These are phyloP conservation scores for Kwoniella sp. DNA, from an alignment of 768 basidiomycete genomes.

Conservation along the genomic window DNA sequence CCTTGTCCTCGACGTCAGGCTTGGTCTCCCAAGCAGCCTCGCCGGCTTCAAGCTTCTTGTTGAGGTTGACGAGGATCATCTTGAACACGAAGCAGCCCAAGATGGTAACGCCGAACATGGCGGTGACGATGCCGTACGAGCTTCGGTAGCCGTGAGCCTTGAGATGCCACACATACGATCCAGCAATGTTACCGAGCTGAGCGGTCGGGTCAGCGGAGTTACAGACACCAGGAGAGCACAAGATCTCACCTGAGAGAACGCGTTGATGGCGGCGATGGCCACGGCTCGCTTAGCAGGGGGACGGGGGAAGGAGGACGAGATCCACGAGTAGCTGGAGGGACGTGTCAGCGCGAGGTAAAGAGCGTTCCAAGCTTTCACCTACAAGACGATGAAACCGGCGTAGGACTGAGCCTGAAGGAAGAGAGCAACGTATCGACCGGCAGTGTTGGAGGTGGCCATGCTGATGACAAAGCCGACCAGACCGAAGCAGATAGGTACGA, in stretches of 20 bases:
- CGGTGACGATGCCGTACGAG: conserved; percentile 70
- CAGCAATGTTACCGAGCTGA: conserved; percentile 78
- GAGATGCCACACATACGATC: conserved; percentile 60
- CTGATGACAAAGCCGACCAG: conserved; percentile 55
- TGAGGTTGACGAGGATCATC: conserved; percentile 43
- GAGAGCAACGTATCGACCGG: conserved; percentile 44
- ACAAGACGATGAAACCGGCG: conserved; percentile 43
- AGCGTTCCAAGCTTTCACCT: neutral
- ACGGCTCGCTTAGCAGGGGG: conserved; percentile 83
- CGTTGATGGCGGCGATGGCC: conserved; percentile 76
- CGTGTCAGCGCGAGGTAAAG: neutral
- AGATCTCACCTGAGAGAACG: no score
- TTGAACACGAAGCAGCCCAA: conserved; percentile 54
- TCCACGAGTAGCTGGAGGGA: conserved; percentile 58
- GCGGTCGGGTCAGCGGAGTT: no score
- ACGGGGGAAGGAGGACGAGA: conserved; percentile 63
- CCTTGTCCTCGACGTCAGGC: conserved; percentile 22
- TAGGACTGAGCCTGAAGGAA: conserved; percentile 60
- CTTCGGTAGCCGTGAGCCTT: conserved; percentile 34
- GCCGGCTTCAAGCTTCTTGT: conserved; percentile 47
- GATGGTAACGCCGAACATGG: conserved; percentile 56
- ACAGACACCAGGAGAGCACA: no score
- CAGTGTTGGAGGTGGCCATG: conserved; percentile 49
- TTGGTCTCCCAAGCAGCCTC: conserved; percentile 41
- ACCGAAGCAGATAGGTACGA: conserved; percentile 54